These are phyloP conservation scores for Aspergillus caelatus DNA, from an alignment of 2,329 filamentous ascomycete genomes.

Conservation along the genomic window DNA sequence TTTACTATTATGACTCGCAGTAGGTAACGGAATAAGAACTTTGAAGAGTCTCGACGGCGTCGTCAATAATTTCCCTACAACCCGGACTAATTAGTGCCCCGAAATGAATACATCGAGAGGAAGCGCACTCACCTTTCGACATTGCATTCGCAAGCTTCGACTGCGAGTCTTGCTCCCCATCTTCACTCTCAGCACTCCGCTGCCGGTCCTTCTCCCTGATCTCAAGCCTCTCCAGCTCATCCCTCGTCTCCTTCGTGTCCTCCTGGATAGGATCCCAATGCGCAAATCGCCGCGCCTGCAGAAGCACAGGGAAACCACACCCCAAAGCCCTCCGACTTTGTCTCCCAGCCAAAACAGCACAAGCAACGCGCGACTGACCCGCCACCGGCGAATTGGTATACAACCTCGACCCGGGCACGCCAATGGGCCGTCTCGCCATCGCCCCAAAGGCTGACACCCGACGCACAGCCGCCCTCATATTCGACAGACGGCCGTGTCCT, in stretches of 20 bases:
- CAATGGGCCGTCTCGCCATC: not conserved
- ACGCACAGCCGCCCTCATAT: not conserved
- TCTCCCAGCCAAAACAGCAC: not conserved
- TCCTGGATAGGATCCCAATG: not conserved
- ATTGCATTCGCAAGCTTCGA: conserved; percentile 58
- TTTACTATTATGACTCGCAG: conserved; percentile 58
- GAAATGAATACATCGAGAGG: not conserved
- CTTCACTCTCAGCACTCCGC: conserved; percentile 27
- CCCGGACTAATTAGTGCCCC: conserved; percentile 7
- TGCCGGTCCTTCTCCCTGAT: conserved; percentile 21
- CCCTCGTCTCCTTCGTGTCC: conserved; percentile 38
- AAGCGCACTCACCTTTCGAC: conserved; percentile 60
- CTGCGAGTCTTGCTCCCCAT: conserved; percentile 36
- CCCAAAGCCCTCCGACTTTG: no score
- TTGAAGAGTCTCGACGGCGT: conserved; percentile 81
- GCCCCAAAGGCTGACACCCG: not conserved
- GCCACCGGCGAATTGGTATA: not conserved
- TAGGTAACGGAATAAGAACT: conserved; percentile 74
- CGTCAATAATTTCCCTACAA: conserved; percentile 72
- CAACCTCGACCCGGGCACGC: not conserved
- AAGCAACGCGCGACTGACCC: not conserved
- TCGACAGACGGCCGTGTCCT: not conserved
- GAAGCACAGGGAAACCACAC: not conserved
- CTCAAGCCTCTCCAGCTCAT: conserved; percentile 39
- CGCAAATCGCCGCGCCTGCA: not conserved